phyloP scores from a whole-genome alignment of 2,329 filamentous ascomycete species.

The Penicillium sp. region DNA sequence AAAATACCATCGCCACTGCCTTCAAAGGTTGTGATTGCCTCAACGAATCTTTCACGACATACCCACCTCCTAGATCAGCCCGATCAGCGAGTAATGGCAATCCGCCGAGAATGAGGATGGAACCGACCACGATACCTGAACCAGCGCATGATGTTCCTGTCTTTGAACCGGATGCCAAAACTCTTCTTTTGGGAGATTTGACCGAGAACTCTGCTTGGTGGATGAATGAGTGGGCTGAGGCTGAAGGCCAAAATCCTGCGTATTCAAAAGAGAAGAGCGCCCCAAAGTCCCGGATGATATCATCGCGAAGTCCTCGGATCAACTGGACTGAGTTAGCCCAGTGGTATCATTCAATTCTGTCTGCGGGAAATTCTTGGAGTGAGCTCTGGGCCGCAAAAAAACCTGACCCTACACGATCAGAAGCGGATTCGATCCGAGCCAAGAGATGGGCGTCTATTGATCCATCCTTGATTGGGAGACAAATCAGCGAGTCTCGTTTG shows the following conservation, averaged over 20 bases:
- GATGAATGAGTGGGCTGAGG: slow-evolving; percentile 58
- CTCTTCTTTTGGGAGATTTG: slow-evolving; percentile 69
- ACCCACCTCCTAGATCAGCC: slow-evolving; percentile 39
- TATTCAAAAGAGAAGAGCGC: slow-evolving; percentile 35
- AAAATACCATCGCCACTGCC: slow-evolving; percentile 70
- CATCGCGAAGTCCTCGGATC: slow-evolving; percentile 63
- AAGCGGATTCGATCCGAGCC: slow-evolving; percentile 21
- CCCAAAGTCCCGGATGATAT: slow-evolving; percentile 44
- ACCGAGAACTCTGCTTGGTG: slow-evolving; percentile 83
- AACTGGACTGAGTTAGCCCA: slow-evolving; percentile 69
- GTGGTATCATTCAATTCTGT: slow-evolving; percentile 72
- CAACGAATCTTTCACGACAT: slow-evolving; percentile 71
- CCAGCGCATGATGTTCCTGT: slow-evolving; percentile 42
- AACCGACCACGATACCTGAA: slow-evolving; percentile 31
- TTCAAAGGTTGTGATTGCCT: slow-evolving; percentile 69
- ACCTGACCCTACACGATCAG: slow-evolving; percentile 30
- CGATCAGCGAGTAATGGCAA: slow-evolving; percentile 48
- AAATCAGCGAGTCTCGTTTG: slow-evolving; percentile 61
- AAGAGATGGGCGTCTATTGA: slow-evolving; percentile 44
- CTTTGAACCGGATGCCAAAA: slow-evolving; percentile 70
- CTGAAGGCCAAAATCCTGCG: slow-evolving; percentile 29
- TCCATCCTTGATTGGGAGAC: slow-evolving; percentile 49
- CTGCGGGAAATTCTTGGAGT: slow-evolving; percentile 67
- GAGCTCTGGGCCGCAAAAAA: slow-evolving; percentile 57
- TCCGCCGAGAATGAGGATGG: slow-evolving; percentile 32